Evolutionary conservation across 306 rosid species (phyloP).

Genomic region (Macrotyloma uniflorum): DNA sequence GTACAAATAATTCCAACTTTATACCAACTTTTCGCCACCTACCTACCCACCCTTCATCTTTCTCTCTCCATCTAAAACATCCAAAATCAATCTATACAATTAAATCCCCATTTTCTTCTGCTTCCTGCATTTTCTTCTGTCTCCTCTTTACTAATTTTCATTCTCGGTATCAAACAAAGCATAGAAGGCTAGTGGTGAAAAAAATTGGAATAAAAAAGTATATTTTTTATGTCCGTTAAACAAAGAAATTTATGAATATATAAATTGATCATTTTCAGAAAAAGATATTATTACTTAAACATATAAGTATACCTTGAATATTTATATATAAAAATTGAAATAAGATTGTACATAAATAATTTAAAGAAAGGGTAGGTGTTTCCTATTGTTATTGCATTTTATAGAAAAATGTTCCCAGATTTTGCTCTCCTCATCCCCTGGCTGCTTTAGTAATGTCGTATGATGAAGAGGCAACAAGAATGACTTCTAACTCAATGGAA

Average conservation of each 20-base stretch:
- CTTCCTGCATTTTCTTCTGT: background rate
- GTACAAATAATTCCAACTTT: conserved; percentile 7
- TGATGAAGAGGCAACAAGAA: conserved; percentile 47
- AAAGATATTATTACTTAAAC: background rate
- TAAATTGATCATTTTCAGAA: background rate
- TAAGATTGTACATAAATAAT: background rate
- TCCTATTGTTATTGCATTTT: background rate
- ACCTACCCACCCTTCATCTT: background rate
- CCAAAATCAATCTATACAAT: background rate
- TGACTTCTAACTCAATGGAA: conserved; percentile 35
- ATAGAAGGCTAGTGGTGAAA: too few relatives aligned
- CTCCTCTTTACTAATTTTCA: background rate
- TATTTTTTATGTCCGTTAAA: too few relatives aligned
- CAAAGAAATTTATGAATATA: too few relatives aligned
- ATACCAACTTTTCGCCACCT: conserved; percentile 13
- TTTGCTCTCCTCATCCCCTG: background rate
- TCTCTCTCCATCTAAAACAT: background rate
- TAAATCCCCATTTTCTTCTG: background rate
- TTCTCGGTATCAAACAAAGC: background rate
- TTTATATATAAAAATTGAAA: background rate
- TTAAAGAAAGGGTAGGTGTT: background rate
- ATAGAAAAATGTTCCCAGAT: background rate
- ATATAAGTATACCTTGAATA: background rate
- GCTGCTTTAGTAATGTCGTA: conserved; percentile 27
- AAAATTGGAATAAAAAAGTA: too few relatives aligned